phyloP scores from a whole-genome alignment of 1,284 basidiomycete genomes.

The Cryptococcus sp. region DNA sequence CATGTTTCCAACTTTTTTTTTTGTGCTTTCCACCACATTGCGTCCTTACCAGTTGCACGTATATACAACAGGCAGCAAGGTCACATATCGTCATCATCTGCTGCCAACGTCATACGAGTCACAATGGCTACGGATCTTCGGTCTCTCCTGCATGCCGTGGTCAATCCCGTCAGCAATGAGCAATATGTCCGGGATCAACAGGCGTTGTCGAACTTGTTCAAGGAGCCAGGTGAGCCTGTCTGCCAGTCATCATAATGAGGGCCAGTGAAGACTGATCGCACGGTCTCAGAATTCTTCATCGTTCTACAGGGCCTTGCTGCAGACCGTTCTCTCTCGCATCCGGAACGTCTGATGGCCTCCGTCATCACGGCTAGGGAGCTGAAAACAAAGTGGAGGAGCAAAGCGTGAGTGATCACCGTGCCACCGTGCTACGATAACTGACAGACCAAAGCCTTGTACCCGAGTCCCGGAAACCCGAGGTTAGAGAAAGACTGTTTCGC shows the following conservation, averaged over 20 bases:
- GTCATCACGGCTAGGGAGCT: conserved; percentile 50
- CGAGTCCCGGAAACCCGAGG: conserved; percentile 46
- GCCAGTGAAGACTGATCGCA: neutral
- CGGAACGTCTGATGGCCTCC: conserved; percentile 46
- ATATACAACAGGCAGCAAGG: too few relatives aligned
- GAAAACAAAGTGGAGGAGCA: conserved; percentile 52
- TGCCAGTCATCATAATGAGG: neutral
- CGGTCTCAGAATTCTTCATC: conserved; percentile 41
- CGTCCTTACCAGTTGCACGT: too few relatives aligned
- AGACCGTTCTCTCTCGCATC: conserved; percentile 36
- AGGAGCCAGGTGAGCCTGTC: conserved; percentile 39
- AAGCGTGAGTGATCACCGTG: conserved; percentile 30
- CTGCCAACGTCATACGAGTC: too few relatives aligned
- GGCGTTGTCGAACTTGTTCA: conserved; percentile 41
- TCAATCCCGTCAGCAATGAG: conserved; percentile 39
- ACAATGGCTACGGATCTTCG: conserved; percentile 27
- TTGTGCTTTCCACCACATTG: too few relatives aligned
- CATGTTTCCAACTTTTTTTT: too few relatives aligned
- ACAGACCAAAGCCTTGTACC: conserved; percentile 40
- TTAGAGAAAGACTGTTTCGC: conserved; percentile 45
- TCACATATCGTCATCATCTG: too few relatives aligned
- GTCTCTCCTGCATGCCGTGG: conserved; percentile 37
- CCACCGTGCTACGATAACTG: neutral
- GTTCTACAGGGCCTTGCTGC: conserved; percentile 44
- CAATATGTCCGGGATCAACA: conserved; percentile 43